phyloP scores from a whole-genome alignment of 2,329 filamentous ascomycete species.

The Pseudogymnoascus sp. region DNA sequence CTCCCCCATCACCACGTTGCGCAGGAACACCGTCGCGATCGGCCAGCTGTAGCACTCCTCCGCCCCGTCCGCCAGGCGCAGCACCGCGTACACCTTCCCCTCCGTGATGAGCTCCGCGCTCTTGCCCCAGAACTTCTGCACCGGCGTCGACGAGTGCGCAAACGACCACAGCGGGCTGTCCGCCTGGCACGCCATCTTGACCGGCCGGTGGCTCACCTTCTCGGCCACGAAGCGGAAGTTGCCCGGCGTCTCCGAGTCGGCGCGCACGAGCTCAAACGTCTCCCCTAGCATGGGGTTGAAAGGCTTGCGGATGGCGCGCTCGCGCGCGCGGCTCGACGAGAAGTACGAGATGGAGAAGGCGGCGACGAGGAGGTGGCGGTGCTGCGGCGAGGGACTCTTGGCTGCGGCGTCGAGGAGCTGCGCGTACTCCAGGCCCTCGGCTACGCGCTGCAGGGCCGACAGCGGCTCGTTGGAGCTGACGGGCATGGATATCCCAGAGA shows the following conservation, averaged over 20 bases:
- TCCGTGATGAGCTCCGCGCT: conserved; percentile 90
- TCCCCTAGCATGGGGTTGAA: conserved; percentile 97
- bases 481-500: conserved; percentile 95
- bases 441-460: conserved; percentile 77
- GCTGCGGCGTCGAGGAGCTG: conserved; percentile 71
- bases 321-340: conserved; percentile 72
- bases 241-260: conserved; percentile 61
- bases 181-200: conserved; percentile 87
- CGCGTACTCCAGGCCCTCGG: conserved; percentile 88
- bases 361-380: conserved; percentile 75
- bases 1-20: conserved; percentile 95
- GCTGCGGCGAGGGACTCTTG: conserved; percentile 47
- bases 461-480: conserved; percentile 92
- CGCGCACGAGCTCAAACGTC: conserved; percentile 84
- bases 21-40: conserved; percentile 78
- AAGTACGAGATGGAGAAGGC: conserved; percentile 88
- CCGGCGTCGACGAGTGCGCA: conserved; percentile 76
- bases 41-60: conserved; percentile 86
- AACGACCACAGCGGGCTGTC: conserved; percentile 81
- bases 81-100: conserved; percentile 68
- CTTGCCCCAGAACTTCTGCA: conserved; percentile 98
- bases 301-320: conserved; percentile 87
- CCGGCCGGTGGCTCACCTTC: conserved; percentile 87
- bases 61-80: conserved; percentile 55
- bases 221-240: conserved; percentile 90